phyloP scores from a whole-genome alignment of 78 protist species.

The Capsaspora owczarzaki region DNA sequence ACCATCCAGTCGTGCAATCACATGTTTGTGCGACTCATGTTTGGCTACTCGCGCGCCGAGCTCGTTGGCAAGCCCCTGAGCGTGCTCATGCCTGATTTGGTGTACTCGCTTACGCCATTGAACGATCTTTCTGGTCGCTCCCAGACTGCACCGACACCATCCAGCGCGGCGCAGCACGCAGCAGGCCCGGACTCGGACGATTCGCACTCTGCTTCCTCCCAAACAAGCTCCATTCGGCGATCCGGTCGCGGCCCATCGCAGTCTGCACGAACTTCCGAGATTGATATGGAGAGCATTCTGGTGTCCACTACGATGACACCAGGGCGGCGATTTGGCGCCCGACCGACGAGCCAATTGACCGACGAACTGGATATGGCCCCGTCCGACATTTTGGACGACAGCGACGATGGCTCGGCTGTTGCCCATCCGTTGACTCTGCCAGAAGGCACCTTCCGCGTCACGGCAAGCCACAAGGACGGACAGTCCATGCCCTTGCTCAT shows the following conservation, averaged over 20 bases:
- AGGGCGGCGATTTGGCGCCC: no score
- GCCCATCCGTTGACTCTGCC: background rate
- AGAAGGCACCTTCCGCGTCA: background rate
- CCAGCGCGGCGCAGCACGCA: no score
- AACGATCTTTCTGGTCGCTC: no score
- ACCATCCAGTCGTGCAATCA: background rate
- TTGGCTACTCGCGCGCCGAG: background rate
- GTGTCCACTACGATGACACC: no score
- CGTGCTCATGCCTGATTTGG: background rate
- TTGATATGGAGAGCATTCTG: no score
- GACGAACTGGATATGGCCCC: background rate
- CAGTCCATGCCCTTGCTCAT: background rate
- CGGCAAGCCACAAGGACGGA: background rate
- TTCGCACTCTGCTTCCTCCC: no score
- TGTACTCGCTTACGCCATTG: background rate
- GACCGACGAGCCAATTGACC: background rate
- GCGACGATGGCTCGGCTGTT: background rate
- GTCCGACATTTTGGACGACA: background rate
- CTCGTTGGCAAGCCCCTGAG: background rate
- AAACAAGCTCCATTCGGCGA: no score
- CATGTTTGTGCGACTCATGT: background rate
- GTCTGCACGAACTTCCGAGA: no score
- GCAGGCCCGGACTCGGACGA: no score
- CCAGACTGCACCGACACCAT: no score
- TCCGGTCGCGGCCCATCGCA: no score